These are phyloP conservation scores for Violaceomyces palustris DNA, from an alignment of 1,284 basidiomycete species.

Conservation along the genomic window DNA sequence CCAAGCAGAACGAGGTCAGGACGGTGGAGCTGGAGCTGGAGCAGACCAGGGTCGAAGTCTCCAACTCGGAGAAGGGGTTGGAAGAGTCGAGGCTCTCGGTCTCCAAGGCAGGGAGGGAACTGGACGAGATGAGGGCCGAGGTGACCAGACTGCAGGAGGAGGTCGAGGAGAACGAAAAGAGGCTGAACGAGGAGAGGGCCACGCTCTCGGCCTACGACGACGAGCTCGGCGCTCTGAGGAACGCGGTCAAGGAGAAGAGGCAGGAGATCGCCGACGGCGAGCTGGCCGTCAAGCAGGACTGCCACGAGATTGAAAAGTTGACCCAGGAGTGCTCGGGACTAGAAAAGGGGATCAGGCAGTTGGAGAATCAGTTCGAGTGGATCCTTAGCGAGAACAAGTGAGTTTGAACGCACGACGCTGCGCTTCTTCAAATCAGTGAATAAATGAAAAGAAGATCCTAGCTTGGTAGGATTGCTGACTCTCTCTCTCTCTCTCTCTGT, in stretches of 20 bases:
- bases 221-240: constrained; percentile 76
- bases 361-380: constrained; percentile 84
- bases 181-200: constrained; percentile 75
- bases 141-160: constrained; percentile 62
- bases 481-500: too few species aligned
- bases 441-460: too few species aligned
- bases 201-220: constrained; percentile 80
- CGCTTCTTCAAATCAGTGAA: too few species aligned
- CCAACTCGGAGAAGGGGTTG: constrained; percentile 61
- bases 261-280: constrained; percentile 69
- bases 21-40: constrained; percentile 82
- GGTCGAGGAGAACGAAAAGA: constrained; percentile 65
- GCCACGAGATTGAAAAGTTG: constrained; percentile 58
- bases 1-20: constrained; percentile 80
- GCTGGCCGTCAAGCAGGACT: constrained; percentile 62
- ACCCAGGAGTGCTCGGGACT: constrained; percentile 56
- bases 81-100: constrained; percentile 63
- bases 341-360: constrained; percentile 49
- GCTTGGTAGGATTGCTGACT: too few species aligned
- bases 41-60: constrained; percentile 76
- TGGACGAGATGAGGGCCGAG: constrained; percentile 62
- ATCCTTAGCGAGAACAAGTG: constrained; percentile 79
- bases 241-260: constrained; percentile 75
- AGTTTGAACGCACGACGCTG: too few species aligned
- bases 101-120: constrained; percentile 63